Evolutionary conservation across 208 protist genomes (phyloP).

Genomic region (Paratrypanosoma confusum): DNA sequence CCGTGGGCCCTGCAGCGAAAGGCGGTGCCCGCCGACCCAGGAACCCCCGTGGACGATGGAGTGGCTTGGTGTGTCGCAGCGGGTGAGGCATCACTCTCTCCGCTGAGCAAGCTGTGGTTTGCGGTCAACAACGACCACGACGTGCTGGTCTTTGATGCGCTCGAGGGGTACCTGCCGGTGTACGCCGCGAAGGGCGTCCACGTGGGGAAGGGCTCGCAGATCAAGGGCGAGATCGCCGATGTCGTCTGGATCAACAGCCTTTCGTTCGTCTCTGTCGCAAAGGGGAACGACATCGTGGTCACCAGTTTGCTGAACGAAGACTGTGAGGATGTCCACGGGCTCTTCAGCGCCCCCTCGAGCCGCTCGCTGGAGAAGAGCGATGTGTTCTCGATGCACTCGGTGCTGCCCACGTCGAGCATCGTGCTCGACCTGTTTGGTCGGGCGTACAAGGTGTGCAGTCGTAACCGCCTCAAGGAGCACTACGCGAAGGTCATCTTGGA

Average conservation of each 20-base stretch:
- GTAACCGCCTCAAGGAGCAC: constrained; percentile 29
- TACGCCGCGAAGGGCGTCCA: constrained; percentile 20
- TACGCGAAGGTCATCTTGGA: constrained; percentile 43
- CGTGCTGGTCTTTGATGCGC: constrained; percentile 67
- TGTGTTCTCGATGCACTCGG: constrained; percentile 43
- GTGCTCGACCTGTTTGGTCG: constrained; percentile 46
- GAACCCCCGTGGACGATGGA: too few relatives aligned
- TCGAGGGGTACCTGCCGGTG: constrained; percentile 51
- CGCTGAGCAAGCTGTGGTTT: constrained; percentile 82
- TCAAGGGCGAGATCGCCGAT: constrained; percentile 31
- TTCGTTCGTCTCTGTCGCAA: constrained; percentile 57
- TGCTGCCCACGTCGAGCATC: constrained; percentile 51
- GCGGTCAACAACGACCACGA: constrained; percentile 47
- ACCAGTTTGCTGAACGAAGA: constrained; percentile 36
- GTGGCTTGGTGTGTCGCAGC: too few relatives aligned
- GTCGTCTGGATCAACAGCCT: constrained; percentile 74
- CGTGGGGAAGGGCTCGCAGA: constrained; percentile 3
- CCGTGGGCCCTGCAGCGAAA: too few relatives aligned
- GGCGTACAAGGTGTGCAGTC: constrained; percentile 41
- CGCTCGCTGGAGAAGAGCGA: constrained; percentile 5
- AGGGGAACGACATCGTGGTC: constrained; percentile 46
- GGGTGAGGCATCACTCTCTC: too few relatives aligned
- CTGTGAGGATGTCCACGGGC: neutral
- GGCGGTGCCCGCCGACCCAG: too few relatives aligned
- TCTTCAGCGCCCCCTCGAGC: neutral